These are phyloP conservation scores for Rhododendron simsii DNA, from an alignment of 148 eudicot genomes.

Conservation along the genomic window DNA sequence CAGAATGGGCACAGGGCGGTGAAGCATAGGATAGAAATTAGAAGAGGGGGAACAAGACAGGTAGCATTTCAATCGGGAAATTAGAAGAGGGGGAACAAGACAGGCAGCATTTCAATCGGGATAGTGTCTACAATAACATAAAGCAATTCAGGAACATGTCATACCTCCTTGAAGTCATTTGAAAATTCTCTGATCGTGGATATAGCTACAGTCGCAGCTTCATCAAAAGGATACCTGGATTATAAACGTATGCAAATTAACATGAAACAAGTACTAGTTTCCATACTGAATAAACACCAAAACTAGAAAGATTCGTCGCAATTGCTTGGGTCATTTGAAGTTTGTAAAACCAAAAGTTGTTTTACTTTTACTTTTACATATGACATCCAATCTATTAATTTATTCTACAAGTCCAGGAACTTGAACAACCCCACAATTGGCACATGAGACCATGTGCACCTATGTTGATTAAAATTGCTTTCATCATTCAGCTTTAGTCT, in stretches of 20 bases:
- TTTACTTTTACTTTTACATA: not conserved
- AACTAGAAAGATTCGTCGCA: not conserved
- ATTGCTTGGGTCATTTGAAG: not conserved
- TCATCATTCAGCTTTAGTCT: not conserved
- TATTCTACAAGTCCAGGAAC: not conserved
- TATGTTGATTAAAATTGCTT: not conserved
- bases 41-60: not conserved
- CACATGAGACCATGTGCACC: not conserved
- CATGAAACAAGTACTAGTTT: not conserved
- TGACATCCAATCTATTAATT: not conserved
- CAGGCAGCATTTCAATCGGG: not conserved
- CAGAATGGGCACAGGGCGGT: not conserved
- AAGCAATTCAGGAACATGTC: conserved; percentile 1
- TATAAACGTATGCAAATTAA: not conserved
- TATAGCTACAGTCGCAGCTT: conserved; percentile 75
- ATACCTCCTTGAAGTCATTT: conserved; percentile 68
- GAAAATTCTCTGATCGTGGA: conserved; percentile 62
- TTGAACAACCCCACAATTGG: not conserved
- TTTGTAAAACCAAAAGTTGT: not conserved
- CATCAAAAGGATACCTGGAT: conserved; percentile 75
- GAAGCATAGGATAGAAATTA: not conserved
- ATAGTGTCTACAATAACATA: not conserved
- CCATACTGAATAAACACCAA: not conserved
- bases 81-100: not conserved
- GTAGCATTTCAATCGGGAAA: not conserved